phyloP scores from a whole-genome alignment of 2,329 filamentous ascomycete species.

The Aspergillus arachidicola region DNA sequence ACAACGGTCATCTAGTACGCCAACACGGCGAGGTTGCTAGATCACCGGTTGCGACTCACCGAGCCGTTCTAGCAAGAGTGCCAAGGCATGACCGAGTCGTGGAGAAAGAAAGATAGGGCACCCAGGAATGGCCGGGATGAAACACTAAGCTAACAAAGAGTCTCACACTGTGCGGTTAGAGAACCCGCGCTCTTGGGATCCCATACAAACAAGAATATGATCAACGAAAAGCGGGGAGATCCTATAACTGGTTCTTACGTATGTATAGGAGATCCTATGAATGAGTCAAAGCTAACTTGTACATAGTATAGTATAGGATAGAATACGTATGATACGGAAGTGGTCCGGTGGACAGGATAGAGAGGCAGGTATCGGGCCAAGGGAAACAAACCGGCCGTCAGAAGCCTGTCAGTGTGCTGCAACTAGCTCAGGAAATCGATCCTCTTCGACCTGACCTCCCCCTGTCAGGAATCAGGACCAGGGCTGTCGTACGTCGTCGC shows the following conservation, averaged over 20 bases:
- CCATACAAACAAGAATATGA: slow-evolving; percentile 15
- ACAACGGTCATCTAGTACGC: slow-evolving; percentile 11
- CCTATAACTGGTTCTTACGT: slow-evolving; percentile 22
- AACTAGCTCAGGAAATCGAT: slow-evolving; percentile 21
- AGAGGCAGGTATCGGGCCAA: slow-evolving; percentile 24
- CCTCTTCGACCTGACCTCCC: slow-evolving; percentile 6
- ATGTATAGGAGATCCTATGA: slow-evolving; percentile 11
- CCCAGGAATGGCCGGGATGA: slow-evolving; percentile 16
- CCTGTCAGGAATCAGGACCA: slow-evolving; percentile 24
- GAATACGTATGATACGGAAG: slow-evolving; percentile 24
- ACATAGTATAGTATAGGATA: background rate
- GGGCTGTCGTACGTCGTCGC: slow-evolving; percentile 26
- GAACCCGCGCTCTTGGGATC: slow-evolving; percentile 17
- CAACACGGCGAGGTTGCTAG: slow-evolving; percentile 17
- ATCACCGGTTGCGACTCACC: slow-evolving; percentile 20
- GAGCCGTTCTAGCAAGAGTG: slow-evolving; percentile 21
- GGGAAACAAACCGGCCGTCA: slow-evolving; percentile 24
- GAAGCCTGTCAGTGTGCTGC: slow-evolving; percentile 16
- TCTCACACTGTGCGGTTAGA: slow-evolving; percentile 15
- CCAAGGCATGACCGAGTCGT: slow-evolving; percentile 24
- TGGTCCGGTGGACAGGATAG: slow-evolving; percentile 12
- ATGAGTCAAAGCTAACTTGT: slow-evolving; percentile 22
- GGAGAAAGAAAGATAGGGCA: slow-evolving; percentile 17
- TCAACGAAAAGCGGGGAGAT: slow-evolving; percentile 16
- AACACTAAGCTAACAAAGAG: slow-evolving; percentile 23